Evolutionary conservation across 352 stramenopile genomes (phyloP).

Genomic region (Phytophthora multivora): DNA sequence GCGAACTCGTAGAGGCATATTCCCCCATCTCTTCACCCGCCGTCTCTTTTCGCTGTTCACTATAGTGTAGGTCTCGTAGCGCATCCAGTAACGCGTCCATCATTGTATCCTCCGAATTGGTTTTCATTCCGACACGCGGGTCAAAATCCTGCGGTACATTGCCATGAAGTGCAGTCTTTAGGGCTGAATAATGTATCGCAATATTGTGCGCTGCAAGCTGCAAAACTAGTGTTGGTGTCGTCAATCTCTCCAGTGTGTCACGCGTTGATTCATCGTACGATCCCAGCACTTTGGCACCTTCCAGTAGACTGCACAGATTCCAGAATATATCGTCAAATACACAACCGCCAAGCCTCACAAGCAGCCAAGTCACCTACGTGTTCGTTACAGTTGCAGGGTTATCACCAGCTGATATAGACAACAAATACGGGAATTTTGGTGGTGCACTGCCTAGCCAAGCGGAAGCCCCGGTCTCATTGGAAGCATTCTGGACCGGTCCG

Average conservation of each 20-base stretch:
- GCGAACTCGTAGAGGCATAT: not conserved
- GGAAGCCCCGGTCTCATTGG: conserved; percentile 1
- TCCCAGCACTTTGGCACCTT: conserved; percentile 36
- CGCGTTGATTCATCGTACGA: conserved; percentile 41
- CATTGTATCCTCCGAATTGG: conserved; percentile 26
- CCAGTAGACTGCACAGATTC: conserved; percentile 27
- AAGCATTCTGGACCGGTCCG: not conserved
- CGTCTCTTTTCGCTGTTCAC: not conserved
- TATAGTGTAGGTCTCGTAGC: conserved; percentile 22
- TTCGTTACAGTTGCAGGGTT: conserved; percentile 38
- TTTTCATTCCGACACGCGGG: conserved; percentile 20
- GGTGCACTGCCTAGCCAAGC: conserved; percentile 55
- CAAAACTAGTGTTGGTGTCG: conserved; percentile 23
- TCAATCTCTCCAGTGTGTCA: conserved; percentile 40
- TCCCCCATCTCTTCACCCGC: not conserved
- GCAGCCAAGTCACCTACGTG: conserved; percentile 23
- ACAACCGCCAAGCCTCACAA: not conserved
- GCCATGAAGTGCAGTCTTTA: conserved; percentile 52
- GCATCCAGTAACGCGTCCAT: conserved; percentile 30
- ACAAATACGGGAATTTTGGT: conserved; percentile 70
- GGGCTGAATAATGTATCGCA: conserved; percentile 40
- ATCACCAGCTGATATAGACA: conserved; percentile 64
- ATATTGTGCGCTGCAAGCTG: conserved; percentile 33
- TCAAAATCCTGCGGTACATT: conserved; percentile 51
- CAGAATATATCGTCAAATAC: not conserved